Conservation (phyloP, 192 early-diverging fungal genomes). For the Entomortierella parvispora region DNA sequence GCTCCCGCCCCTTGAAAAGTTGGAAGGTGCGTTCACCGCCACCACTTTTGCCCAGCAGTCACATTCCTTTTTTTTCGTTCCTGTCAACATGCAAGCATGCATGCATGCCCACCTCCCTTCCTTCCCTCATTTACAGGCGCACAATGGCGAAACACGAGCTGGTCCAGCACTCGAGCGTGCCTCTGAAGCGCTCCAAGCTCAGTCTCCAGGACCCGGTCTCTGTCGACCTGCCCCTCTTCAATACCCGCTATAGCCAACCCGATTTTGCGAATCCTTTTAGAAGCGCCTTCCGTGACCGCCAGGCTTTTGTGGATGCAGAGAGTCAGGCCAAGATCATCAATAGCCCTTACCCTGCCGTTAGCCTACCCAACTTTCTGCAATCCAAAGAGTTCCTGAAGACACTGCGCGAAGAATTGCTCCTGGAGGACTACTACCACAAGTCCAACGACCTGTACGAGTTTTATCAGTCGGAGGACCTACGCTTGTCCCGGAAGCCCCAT, state of each 20-base stretch:
- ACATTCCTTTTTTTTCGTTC: no score
- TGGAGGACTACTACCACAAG: constrained; percentile 55
- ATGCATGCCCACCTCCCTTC: no score
- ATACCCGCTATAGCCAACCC: constrained; percentile 43
- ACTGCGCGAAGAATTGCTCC: constrained; percentile 49
- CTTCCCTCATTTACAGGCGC: no score
- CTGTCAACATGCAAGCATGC: no score
- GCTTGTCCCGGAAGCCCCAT: constrained; percentile 45
- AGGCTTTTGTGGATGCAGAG: constrained; percentile 24
- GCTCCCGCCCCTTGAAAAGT: no score
- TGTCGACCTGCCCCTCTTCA: constrained; percentile 41
- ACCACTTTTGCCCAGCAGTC: no score
- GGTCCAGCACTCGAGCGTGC: background rate
- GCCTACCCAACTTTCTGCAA: constrained; percentile 52
- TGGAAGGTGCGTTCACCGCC: no score
- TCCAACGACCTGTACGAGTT: constrained; percentile 81
- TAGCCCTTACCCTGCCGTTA: constrained; percentile 44
- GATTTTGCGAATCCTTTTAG: constrained; percentile 40
- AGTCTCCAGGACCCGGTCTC: constrained; percentile 3
- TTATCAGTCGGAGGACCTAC: constrained; percentile 72
- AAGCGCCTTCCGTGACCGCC: constrained; percentile 43
- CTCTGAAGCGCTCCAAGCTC: constrained; percentile 30
- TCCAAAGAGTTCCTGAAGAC: constrained; percentile 40
- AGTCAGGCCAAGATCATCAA: constrained; percentile 31
- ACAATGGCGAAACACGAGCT: constrained; percentile 36